Conservation (phyloP, 1,284 basidiomycete species). For the Wallemia mellicola region DNA sequence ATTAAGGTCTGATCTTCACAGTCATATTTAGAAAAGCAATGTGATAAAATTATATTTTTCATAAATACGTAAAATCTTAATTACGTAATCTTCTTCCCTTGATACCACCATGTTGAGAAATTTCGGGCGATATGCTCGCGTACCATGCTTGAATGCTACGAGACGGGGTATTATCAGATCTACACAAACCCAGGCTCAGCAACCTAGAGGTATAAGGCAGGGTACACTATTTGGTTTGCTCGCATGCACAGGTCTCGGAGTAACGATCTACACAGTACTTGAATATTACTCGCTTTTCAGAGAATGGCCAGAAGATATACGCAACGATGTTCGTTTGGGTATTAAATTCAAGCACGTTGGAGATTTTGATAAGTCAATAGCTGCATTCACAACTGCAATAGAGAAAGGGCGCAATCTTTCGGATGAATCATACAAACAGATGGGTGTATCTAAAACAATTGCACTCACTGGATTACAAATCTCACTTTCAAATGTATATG, state of each 20-base stretch:
- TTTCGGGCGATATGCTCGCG: background rate
- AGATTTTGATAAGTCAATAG: constrained; percentile 26
- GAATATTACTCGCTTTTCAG: constrained; percentile 17
- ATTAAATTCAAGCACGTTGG: constrained; percentile 31
- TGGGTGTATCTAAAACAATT: background rate
- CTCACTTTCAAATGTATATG: constrained; percentile 29
- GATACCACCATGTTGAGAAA: too few species aligned
- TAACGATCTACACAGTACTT: background rate
- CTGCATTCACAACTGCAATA: background rate
- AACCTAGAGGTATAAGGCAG: background rate
- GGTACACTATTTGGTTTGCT: background rate
- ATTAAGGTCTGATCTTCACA: too few species aligned
- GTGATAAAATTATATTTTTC: too few species aligned
- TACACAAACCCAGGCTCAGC: too few species aligned
- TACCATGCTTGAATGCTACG: too few species aligned
- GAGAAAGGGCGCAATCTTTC: background rate
- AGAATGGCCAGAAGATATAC: constrained; percentile 32
- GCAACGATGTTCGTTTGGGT: constrained; percentile 30
- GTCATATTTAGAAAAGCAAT: too few species aligned
- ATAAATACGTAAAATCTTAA: too few species aligned
- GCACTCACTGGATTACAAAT: constrained; percentile 34
- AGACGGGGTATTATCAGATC: too few species aligned
- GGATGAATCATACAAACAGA: background rate
- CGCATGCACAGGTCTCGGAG: background rate
- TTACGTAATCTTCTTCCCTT: too few species aligned